Percentiles rank a stretch among this genome's conserved stretches.
These are phyloP conservation scores for Epithemia pelagica DNA, from an alignment of 108 stramenopile genomes.

Conservation along the genomic window DNA sequence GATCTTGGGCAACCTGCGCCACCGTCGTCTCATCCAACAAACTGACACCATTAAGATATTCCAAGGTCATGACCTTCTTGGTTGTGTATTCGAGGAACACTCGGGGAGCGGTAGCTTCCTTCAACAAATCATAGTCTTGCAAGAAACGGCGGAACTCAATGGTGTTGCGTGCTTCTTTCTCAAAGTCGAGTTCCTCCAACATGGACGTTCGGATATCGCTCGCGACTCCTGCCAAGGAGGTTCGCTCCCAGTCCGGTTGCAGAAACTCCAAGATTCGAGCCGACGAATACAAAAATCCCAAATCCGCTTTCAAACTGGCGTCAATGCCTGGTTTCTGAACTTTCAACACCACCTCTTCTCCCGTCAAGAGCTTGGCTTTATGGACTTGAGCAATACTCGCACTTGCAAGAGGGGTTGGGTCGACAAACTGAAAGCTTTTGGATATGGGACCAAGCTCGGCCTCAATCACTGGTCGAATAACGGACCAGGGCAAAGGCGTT, in stretches of 20 bases:
- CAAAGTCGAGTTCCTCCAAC: constrained; percentile 93
- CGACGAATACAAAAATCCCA: constrained; percentile 88
- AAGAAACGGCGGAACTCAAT: constrained; percentile 86
- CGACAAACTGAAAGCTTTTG: constrained; percentile 60
- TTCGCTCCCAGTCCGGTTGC: constrained; percentile 87
- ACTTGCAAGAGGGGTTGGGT: constrained; percentile 76
- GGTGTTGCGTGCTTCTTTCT: constrained; percentile 84
- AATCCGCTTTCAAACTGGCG: constrained; percentile 82
- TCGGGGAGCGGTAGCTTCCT: constrained; percentile 65
- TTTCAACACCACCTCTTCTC: constrained; percentile 93
- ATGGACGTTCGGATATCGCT: constrained; percentile 83
- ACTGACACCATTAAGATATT: constrained; percentile 77
- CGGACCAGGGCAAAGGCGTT: constrained; percentile 73
- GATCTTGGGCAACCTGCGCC: constrained; percentile 55
- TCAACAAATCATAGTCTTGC: constrained; percentile 44
- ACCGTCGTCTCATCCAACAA: constrained; percentile 85
- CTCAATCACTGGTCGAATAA: constrained; percentile 79
- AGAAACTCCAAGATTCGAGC: constrained; percentile 83
- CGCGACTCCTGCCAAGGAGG: constrained; percentile 75
- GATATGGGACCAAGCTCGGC: constrained; percentile 72
- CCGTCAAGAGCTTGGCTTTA: constrained; percentile 73
- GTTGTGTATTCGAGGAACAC: constrained; percentile 66
- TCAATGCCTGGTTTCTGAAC: constrained; percentile 94
- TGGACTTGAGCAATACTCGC: constrained; percentile 94
- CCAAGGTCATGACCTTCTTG: constrained; percentile 88